Percentiles rank a stretch among this genome's conserved stretches.
Evolutionary conservation across 2,329 filamentous ascomycete genomes (phyloP).

Genomic region (Beauveria sp.): DNA sequence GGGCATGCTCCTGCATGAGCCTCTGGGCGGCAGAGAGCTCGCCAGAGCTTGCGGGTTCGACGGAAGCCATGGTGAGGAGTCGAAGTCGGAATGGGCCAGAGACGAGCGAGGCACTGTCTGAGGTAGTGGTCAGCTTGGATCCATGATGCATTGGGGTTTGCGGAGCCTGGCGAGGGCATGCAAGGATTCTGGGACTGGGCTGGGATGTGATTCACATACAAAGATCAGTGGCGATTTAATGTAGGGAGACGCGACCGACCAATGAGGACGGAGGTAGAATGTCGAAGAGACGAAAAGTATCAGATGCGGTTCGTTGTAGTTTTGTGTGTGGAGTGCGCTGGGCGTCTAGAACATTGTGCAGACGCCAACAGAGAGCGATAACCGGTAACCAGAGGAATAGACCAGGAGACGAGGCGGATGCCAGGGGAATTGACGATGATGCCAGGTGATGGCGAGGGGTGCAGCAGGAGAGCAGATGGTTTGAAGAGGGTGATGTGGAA

Average conservation of each 20-base stretch:
- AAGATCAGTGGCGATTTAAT: background rate
- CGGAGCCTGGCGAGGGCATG: background rate
- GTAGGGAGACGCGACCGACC: background rate
- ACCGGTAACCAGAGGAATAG: constrained; percentile 32
- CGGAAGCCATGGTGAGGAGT: constrained; percentile 33
- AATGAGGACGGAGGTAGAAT: background rate
- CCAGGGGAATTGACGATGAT: constrained; percentile 18
- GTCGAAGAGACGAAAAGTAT: background rate
- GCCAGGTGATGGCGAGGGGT: constrained; percentile 18
- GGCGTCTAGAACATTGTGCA: constrained; percentile 32
- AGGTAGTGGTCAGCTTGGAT: background rate
- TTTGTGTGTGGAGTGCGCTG: constrained; percentile 16
- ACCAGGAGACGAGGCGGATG: constrained; percentile 31
- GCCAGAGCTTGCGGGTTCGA: constrained; percentile 19
- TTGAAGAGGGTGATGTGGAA: constrained; percentile 35
- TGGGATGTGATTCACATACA: background rate
- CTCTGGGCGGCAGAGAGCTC: constrained; percentile 51
- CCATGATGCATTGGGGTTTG: background rate
- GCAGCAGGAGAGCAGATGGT: constrained; percentile 18
- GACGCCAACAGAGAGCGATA: constrained; percentile 25
- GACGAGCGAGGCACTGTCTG: background rate
- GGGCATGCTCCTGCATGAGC: constrained; percentile 55
- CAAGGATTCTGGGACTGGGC: background rate
- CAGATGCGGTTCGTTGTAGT: constrained; percentile 2
- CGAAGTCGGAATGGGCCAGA: constrained; percentile 11